These are phyloP conservation scores for Excoecaria agallocha DNA, from an alignment of 345 rosid species.

Conservation along the genomic window DNA sequence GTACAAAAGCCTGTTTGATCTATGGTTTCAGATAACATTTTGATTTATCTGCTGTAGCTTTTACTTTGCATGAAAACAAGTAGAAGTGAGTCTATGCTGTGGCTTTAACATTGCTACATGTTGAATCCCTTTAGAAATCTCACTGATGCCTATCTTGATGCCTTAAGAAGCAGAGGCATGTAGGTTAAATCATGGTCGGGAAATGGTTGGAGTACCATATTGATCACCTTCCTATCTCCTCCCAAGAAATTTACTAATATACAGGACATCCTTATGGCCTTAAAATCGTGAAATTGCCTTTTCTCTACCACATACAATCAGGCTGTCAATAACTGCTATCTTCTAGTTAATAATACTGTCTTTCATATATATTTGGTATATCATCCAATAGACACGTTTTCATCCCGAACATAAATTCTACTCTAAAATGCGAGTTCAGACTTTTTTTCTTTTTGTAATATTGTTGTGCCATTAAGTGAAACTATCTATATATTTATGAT, in stretches of 20 bases:
- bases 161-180: no score
- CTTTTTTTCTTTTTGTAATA: no score
- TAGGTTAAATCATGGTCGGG: neutral
- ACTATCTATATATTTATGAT: no score
- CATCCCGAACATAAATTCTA: no score
- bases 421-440: no score
- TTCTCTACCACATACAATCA: neutral
- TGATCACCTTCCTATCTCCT: neutral
- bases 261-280: no score
- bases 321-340: neutral
- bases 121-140: no score
- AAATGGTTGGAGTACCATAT: neutral
- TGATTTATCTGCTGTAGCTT: neutral
- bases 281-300: neutral
- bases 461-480: no score
- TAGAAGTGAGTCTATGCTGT: neutral
- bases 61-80: slow-evolving; percentile 1
- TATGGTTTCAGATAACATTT: neutral
- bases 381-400: no score
- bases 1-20: neutral
- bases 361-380: neutral
- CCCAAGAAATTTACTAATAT: neutral
- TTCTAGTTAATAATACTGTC: neutral
- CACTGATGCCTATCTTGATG: no score
- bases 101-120: no score